Conservation (phyloP, 257 asterid species). For the Scutellaria barbata region DNA sequence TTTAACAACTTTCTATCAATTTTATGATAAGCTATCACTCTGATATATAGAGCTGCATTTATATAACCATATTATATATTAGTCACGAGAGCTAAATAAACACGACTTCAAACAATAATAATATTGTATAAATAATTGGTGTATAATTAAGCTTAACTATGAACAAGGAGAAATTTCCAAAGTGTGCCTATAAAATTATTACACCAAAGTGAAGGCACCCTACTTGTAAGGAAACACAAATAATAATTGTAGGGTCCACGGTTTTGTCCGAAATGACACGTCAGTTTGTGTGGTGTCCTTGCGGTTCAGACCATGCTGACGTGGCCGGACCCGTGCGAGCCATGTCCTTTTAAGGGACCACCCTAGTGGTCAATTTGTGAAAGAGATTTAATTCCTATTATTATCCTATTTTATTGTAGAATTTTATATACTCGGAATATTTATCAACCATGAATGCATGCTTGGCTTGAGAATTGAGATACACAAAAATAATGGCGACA, state of each 20-base stretch:
- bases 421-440: background rate
- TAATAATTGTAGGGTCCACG: background rate
- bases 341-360: conserved; percentile 18
- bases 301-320: conserved; percentile 31
- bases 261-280: conserved; percentile 15
- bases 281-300: background rate
- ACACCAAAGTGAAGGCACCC: background rate
- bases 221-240: no score
- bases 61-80: background rate
- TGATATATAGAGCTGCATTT: background rate
- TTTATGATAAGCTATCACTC: conserved; percentile 9
- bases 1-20: background rate
- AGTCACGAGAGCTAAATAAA: background rate
- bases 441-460: background rate
- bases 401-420: background rate
- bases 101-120: background rate
- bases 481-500: background rate
- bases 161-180: conserved; percentile 7
- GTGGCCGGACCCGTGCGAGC: conserved; percentile 23
- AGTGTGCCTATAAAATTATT: conserved; percentile 19
- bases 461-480: background rate
- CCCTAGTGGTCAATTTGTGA: background rate
- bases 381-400: background rate
- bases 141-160: no score
- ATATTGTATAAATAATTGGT: no score